phyloP scores from a whole-genome alignment of 805 yeast genomes.

The Candida ponderosae region DNA sequence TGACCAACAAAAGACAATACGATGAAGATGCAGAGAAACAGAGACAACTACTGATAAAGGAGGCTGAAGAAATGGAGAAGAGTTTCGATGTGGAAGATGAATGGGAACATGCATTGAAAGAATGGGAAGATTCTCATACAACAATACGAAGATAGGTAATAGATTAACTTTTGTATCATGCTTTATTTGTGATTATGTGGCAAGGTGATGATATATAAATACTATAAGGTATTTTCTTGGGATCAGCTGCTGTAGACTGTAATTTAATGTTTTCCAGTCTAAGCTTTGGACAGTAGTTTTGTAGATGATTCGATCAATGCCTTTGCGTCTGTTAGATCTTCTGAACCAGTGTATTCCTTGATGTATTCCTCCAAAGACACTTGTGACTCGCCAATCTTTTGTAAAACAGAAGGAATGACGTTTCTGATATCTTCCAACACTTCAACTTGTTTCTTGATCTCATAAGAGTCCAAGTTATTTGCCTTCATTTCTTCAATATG shows the following conservation, averaged over 20 bases:
- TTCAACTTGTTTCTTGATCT: constrained; percentile 46
- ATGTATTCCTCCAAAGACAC: constrained; percentile 32
- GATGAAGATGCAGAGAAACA: constrained; percentile 55
- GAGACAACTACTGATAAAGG: constrained; percentile 32
- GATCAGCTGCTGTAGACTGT: background rate
- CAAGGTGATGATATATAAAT: too few species aligned
- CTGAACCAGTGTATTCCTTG: constrained; percentile 26
- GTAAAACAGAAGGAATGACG: constrained; percentile 40
- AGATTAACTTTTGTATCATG: too few species aligned
- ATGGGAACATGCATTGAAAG: constrained; percentile 56
- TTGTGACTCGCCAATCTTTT: constrained; percentile 31
- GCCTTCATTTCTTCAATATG: constrained; percentile 39
- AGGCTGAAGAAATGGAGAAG: constrained; percentile 30
- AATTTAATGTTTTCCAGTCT: too few species aligned
- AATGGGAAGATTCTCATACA: constrained; percentile 45
- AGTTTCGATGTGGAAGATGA: constrained; percentile 55
- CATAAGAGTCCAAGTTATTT: constrained; percentile 52
- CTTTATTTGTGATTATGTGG: too few species aligned
- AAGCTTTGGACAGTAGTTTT: constrained; percentile 10
- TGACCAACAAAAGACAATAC: constrained; percentile 71
- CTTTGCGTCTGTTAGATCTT: constrained; percentile 21
- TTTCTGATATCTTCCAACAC: constrained; percentile 47
- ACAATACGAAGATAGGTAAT: constrained; percentile 12
- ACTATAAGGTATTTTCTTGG: too few species aligned
- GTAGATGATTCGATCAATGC: constrained; percentile 19